Evolutionary conservation across 768 basidiomycete genomes (phyloP).

Genomic region (Boletus eberwhitei): DNA sequence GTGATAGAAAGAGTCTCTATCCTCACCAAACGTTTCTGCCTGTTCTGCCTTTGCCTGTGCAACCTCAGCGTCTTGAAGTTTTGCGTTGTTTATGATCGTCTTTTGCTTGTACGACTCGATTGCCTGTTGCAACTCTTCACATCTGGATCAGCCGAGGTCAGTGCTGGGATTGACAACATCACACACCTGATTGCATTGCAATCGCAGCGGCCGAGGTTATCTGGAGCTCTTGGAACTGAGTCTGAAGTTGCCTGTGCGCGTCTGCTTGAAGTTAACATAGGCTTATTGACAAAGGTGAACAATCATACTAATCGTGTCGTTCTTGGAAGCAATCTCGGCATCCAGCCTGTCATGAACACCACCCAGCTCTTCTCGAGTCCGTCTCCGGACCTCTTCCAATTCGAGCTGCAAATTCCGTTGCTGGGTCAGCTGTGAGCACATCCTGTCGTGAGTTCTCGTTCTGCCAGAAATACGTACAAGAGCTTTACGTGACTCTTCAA

Average conservation of each 20-base stretch:
- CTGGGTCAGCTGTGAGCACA: conserved; percentile 50
- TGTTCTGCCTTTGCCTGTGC: conserved; percentile 62
- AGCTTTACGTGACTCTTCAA: conserved; percentile 71
- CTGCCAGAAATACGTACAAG: conserved; percentile 41
- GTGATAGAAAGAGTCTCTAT: background rate
- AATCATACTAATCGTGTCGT: conserved; percentile 54
- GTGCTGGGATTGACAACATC: background rate
- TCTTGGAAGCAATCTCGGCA: conserved; percentile 46
- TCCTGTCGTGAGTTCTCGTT: background rate
- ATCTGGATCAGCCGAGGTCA: background rate
- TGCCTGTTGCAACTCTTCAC: conserved; percentile 57
- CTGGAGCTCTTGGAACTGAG: conserved; percentile 61
- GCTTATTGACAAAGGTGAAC: no score
- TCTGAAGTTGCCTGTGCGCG: conserved; percentile 56
- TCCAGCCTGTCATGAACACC: conserved; percentile 58
- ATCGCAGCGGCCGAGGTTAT: conserved; percentile 55
- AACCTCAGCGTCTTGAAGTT: conserved; percentile 67
- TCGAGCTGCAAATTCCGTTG: conserved; percentile 64
- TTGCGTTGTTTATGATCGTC: conserved; percentile 52
- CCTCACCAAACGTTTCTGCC: conserved; percentile 58
- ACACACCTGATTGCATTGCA: conserved; percentile 55
- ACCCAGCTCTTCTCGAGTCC: conserved; percentile 58
- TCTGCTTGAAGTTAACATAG: conserved; percentile 35
- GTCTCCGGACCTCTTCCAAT: conserved; percentile 60
- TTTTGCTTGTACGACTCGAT: conserved; percentile 66